These are phyloP conservation scores for Daphne laureola DNA, from an alignment of 441 rosid species.

Conservation along the genomic window DNA sequence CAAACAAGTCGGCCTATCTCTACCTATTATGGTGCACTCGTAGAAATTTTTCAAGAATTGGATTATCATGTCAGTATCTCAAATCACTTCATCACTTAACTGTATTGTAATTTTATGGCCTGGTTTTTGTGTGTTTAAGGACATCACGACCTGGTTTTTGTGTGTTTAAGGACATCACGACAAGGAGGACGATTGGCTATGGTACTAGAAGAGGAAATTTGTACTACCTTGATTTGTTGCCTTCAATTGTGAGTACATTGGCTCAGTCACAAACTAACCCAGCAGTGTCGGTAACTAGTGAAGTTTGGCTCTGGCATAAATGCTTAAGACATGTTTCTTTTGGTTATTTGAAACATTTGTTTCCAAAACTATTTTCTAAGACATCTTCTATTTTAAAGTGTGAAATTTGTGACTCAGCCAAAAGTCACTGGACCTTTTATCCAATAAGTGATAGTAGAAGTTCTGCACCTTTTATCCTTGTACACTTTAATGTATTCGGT, in stretches of 20 bases:
- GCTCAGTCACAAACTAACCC: no score
- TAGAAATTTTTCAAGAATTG: conserved; percentile 8
- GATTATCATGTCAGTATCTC: neutral
- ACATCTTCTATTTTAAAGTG: neutral
- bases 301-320: neutral
- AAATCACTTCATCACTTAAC: neutral
- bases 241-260: no score
- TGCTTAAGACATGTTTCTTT: neutral
- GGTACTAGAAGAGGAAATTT: no score
- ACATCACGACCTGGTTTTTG: neutral
- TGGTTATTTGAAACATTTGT: neutral
- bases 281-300: neutral
- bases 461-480: neutral
- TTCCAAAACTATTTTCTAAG: neutral
- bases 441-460: neutral
- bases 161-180: no score
- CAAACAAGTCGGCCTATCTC: neutral
- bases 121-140: neutral
- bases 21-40: conserved; percentile 10
- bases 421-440: neutral
- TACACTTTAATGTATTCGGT: neutral
- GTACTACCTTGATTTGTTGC: no score
- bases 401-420: neutral
- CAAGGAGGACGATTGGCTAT: no score
- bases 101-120: neutral